Evolutionary conservation across 257 asterid genomes (phyloP).

Genomic region (Phtheirospermum japonicum): DNA sequence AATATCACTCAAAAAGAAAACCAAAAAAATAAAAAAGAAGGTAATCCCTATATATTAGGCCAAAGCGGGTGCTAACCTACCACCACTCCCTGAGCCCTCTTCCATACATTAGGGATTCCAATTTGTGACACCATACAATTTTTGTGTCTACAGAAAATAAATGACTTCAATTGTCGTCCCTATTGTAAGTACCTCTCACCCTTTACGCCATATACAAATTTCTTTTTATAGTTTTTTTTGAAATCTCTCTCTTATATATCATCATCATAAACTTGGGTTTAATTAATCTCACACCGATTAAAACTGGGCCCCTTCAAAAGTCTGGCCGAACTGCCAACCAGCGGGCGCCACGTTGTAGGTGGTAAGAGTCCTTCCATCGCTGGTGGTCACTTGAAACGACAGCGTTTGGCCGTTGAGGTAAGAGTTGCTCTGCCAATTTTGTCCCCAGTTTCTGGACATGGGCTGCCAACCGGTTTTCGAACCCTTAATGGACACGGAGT

Average conservation of each 20-base stretch:
- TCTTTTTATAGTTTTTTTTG: background rate
- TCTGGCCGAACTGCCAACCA: constrained; percentile 80
- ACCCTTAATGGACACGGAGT: constrained; percentile 70
- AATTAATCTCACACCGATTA: too few relatives aligned
- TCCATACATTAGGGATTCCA: background rate
- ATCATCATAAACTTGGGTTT: background rate
- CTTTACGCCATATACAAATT: constrained; percentile 27
- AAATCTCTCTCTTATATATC: too few relatives aligned
- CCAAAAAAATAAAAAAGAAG: constrained; percentile 2
- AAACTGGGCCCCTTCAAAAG: constrained; percentile 70
- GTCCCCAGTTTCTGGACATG: constrained; percentile 95
- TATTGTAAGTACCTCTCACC: constrained; percentile 24
- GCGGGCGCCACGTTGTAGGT: constrained; percentile 59
- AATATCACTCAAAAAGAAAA: background rate
- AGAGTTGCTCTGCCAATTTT: constrained; percentile 90
- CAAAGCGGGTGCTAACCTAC: constrained; percentile 77
- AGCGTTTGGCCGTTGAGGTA: constrained; percentile 67
- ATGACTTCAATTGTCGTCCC: background rate
- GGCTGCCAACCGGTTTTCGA: constrained; percentile 81
- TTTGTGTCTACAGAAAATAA: too few relatives aligned
- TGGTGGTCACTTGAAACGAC: constrained; percentile 75
- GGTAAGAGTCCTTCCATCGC: constrained; percentile 71
- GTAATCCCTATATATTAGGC: constrained; percentile 28
- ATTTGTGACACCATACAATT: too few relatives aligned
- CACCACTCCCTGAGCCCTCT: constrained; percentile 61